Evolutionary conservation across 768 basidiomycete genomes (phyloP).

Genomic region (Termitomyces sp.): DNA sequence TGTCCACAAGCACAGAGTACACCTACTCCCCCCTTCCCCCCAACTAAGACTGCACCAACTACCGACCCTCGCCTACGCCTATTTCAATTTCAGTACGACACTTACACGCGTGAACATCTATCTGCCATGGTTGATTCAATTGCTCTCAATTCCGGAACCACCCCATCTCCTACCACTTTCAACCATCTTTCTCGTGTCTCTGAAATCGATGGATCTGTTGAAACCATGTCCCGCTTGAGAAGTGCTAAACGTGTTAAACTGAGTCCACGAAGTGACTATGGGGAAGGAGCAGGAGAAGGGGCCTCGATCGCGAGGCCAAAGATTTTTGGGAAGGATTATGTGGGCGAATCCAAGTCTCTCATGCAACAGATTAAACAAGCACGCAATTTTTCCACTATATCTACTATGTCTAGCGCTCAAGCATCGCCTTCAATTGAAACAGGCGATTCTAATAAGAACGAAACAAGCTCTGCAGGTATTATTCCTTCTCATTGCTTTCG

Average conservation of each 20-base stretch:
- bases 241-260: slow-evolving; percentile 81
- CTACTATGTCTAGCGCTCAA: slow-evolving; percentile 50
- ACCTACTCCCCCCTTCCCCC: slow-evolving; percentile 36
- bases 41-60: slow-evolving; percentile 28
- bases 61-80: slow-evolving; percentile 79
- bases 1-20: slow-evolving; percentile 64
- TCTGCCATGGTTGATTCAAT: slow-evolving; percentile 94
- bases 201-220: slow-evolving; percentile 36
- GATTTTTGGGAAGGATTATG: slow-evolving; percentile 58
- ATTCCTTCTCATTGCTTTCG: neutral
- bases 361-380: slow-evolving; percentile 82
- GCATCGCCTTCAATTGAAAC: slow-evolving; percentile 13
- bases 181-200: slow-evolving; percentile 45
- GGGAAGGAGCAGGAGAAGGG: slow-evolving; percentile 43
- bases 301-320: slow-evolving; percentile 48
- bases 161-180: slow-evolving; percentile 44
- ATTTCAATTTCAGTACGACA: slow-evolving; percentile 95
- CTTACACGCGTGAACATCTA: slow-evolving; percentile 91
- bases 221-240: slow-evolving; percentile 52
- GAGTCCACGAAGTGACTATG: slow-evolving; percentile 61
- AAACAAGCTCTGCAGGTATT: slow-evolving; percentile 20
- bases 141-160: slow-evolving; percentile 65
- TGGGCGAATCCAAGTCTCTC: slow-evolving; percentile 71
- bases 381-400: slow-evolving; percentile 74
- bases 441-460: slow-evolving; percentile 5